Conservation (phyloP, 208 protist genomes). For the Trypanosoma lewisi region DNA sequence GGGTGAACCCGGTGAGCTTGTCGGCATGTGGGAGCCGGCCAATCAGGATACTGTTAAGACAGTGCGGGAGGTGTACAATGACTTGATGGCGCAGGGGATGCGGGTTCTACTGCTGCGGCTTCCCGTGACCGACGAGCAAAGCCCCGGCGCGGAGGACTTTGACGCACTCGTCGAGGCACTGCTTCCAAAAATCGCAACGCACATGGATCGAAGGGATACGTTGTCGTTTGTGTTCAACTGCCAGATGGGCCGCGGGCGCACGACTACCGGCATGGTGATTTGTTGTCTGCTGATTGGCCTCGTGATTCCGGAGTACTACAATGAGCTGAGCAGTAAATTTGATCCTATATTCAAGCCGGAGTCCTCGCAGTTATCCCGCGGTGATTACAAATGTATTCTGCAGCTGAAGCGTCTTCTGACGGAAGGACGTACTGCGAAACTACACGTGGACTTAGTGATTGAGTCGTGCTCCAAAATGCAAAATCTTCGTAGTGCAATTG, state of each 20-base stretch:
- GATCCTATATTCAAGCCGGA: constrained; percentile 53
- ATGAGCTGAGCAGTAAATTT: constrained; percentile 73
- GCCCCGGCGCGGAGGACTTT: constrained; percentile 73
- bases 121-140: constrained; percentile 89
- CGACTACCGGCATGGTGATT: constrained; percentile 88
- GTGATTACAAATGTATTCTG: constrained; percentile 74
- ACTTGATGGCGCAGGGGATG: constrained; percentile 46
- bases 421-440: constrained; percentile 67
- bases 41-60: constrained; percentile 76
- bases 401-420: constrained; percentile 82
- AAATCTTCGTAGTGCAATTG: constrained; percentile 85
- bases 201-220: constrained; percentile 69
- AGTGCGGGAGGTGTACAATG: constrained; percentile 76
- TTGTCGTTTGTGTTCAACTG: constrained; percentile 91
- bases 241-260: constrained; percentile 88
- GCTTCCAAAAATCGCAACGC: constrained; percentile 68
- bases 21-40: constrained; percentile 76
- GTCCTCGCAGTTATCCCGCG: constrained; percentile 48
- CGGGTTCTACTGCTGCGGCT: constrained; percentile 69
- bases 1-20: constrained; percentile 79
- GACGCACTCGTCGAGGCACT: constrained; percentile 64
- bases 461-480: constrained; percentile 87
- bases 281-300: constrained; percentile 85
- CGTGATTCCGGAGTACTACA: constrained; percentile 83
- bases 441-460: constrained; percentile 78